Base-by-base conservation (phyloP, 768 basidiomycete species). In the Amanita muscaria region DNA sequence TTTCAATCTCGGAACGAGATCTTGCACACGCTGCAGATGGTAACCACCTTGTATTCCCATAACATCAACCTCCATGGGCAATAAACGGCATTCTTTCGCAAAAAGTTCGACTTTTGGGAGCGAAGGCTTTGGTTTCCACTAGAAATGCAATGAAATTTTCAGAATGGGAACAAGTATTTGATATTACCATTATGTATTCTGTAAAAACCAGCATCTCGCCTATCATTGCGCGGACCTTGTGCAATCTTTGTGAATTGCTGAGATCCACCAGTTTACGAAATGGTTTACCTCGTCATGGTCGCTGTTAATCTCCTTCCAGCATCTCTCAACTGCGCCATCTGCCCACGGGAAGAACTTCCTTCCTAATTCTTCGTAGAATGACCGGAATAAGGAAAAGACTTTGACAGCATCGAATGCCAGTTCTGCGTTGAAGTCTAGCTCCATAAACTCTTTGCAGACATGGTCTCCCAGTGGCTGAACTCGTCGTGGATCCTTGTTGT, bases 271-370 rank as follows among this genome's bases (percentile, higher is more conserved):
- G 19, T 10, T 10, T 39, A 41, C 27, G 23, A 19, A 14, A 19
- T n/a, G n/a, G 63, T 69, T 49, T 50, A 80, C 85, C 56, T 89
- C 85, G 46, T 88, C 87, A 53, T 90, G 88, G 54, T 88, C 85
- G 48, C 79, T 79, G 36, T 69, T 61, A 49, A 91, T 70, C 51
- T 86, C 80, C 1, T 64, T 61, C 83, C 88, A 91, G 41, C 77
- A 80, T 12, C 78, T 68, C 14, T 75, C 69, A 21, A 88, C 64
- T 11, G 79, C 73, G 25, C 77, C 71, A 44, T 87, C 77, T 5
- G 74, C 66, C 90, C 90, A 93, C 1, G 86, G 72, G 6, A 72
- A 63, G 56, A 90, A 93, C 51, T 88, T 87, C 71, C 88, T 82
- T 12, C 79, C 79, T 4, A 89, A 68, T 45, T 80, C 79, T 55